These are phyloP conservation scores for Sequoiadendron giganteum DNA, from an alignment of 75 land plant species.

Conservation along the genomic window DNA sequence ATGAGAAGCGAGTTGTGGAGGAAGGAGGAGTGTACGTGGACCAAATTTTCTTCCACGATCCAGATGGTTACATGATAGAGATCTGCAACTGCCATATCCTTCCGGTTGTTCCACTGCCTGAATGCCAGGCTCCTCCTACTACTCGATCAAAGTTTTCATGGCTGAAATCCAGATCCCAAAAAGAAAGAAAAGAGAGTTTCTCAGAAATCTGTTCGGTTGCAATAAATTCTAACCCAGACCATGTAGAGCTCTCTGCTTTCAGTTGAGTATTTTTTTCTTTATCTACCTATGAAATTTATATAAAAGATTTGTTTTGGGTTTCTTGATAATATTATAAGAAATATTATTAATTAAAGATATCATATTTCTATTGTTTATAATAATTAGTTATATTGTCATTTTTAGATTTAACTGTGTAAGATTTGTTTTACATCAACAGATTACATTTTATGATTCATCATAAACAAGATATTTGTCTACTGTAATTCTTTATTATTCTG, in stretches of 20 bases:
- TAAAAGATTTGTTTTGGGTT: too few species aligned
- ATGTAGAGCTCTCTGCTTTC: not conserved
- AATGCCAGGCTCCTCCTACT: not conserved
- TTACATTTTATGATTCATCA: too few species aligned
- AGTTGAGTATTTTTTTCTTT: not conserved
- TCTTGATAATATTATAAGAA: too few species aligned
- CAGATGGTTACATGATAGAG: slow-evolving; percentile 71
- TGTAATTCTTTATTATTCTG: too few species aligned
- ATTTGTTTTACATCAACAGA: not conserved
- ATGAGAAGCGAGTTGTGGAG: slow-evolving; percentile 17
- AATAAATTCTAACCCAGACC: not conserved
- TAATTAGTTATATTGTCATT: not conserved
- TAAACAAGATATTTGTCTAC: too few species aligned
- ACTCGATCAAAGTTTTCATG: not conserved
- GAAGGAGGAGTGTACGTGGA: slow-evolving; percentile 36
- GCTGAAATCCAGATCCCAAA: not conserved
- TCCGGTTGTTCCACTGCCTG: slow-evolving; percentile 41
- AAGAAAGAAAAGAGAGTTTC: not conserved
- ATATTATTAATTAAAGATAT: not conserved
- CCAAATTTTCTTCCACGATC: slow-evolving; percentile 51
- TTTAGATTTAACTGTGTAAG: not conserved
- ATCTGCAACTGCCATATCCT: slow-evolving; percentile 61
- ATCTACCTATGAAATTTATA: too few species aligned
- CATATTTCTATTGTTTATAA: not conserved
- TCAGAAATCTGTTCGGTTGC: not conserved